Evolutionary conservation across 2,329 filamentous ascomycete species (phyloP).

Genomic region (Fusarium anthophilum): DNA sequence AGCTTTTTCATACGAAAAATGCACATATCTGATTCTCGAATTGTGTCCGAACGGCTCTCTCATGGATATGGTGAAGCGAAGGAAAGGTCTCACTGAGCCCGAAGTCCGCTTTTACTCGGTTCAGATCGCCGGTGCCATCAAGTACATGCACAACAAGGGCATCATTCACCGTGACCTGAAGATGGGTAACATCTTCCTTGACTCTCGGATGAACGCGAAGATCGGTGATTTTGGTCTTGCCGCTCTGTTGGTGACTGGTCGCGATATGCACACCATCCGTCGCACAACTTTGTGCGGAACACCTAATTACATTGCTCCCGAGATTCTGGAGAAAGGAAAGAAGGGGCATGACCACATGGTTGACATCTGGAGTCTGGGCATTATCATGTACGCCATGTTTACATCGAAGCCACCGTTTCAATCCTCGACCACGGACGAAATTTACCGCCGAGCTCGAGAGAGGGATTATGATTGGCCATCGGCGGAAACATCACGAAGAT

Average conservation of each 20-base stretch:
- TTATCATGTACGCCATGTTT: constrained; percentile 98
- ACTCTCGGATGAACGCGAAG: constrained; percentile 95
- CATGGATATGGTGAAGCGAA: constrained; percentile 96
- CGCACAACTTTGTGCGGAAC: constrained; percentile 96
- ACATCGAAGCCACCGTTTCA: constrained; percentile 97
- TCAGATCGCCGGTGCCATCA: constrained; percentile 95
- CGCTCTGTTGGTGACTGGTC: constrained; percentile 88
- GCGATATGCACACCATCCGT: constrained; percentile 84
- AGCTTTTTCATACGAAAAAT: constrained; percentile 88
- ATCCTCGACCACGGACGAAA: constrained; percentile 86
- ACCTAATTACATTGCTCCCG: constrained; percentile 97
- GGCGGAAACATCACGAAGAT: constrained; percentile 70
- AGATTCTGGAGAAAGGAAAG: constrained; percentile 93
- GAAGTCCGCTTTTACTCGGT: constrained; percentile 94
- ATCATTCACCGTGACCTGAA: constrained; percentile 98
- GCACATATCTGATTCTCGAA: constrained; percentile 93
- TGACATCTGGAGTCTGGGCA: constrained; percentile 97
- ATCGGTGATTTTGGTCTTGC: constrained; percentile 97
- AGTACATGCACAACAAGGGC: constrained; percentile 95
- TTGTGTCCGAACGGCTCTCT: constrained; percentile 95
- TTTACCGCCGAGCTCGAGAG: constrained; percentile 76
- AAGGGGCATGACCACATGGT: constrained; percentile 98
- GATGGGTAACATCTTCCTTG: constrained; percentile 97
- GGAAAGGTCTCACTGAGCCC: constrained; percentile 89
- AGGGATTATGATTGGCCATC: constrained; percentile 84